These are phyloP conservation scores for Fomitopsis pulvina DNA, from an alignment of 768 basidiomycete genomes.

Conservation along the genomic window DNA sequence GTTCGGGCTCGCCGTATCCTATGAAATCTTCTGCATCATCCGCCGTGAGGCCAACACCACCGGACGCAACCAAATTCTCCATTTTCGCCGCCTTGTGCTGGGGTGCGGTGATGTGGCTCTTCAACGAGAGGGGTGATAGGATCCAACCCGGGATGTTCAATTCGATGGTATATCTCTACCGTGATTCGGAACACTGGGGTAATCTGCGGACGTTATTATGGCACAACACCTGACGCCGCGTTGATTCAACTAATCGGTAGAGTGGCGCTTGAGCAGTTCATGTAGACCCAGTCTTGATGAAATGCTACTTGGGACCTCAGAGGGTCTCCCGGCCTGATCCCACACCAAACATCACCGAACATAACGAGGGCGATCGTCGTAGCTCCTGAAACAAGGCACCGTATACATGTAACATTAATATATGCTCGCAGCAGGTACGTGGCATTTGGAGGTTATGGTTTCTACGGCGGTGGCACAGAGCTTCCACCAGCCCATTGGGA, in stretches of 20 bases:
- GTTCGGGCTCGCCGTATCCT: slow-evolving; percentile 53
- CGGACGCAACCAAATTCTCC: slow-evolving; percentile 79
- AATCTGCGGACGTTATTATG: slow-evolving; percentile 80
- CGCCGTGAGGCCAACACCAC: slow-evolving; percentile 65
- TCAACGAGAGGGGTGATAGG: slow-evolving; percentile 80
- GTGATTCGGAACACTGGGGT: slow-evolving; percentile 85
- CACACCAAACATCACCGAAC: no score
- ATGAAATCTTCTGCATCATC: slow-evolving; percentile 35
- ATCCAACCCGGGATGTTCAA: slow-evolving; percentile 96
- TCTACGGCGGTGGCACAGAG: no score
- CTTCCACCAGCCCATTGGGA: no score
- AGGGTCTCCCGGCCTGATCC: no score
- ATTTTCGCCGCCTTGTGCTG: slow-evolving; percentile 84
- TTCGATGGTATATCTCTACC: slow-evolving; percentile 93
- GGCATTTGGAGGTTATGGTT: no score
- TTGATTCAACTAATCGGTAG: background rate
- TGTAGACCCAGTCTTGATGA: no score
- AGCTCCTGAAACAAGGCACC: no score
- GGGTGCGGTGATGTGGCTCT: slow-evolving; percentile 97
- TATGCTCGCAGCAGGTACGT: no score
- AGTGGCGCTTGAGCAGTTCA: no score
- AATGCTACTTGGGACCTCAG: no score
- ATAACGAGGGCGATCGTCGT: no score
- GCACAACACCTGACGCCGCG: slow-evolving; percentile 63
- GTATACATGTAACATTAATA: no score